These are phyloP conservation scores for Scopulariopsis brevicaulis DNA, from an alignment of 2,329 filamentous ascomycete genomes.

Conservation along the genomic window DNA sequence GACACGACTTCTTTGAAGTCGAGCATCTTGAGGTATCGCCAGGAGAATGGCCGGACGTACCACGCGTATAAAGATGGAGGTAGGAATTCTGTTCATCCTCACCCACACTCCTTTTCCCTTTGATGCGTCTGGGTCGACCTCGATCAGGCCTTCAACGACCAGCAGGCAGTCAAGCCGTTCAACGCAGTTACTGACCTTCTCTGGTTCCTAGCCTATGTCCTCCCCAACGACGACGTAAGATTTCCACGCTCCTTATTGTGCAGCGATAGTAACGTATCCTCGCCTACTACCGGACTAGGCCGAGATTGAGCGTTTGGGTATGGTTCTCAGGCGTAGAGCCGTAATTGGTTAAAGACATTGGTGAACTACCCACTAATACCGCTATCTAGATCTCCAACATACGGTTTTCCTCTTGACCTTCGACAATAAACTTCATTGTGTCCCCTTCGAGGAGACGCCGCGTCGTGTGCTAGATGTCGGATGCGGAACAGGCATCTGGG, in stretches of 20 bases:
- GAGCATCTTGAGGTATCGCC: constrained; percentile 12
- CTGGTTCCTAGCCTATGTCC: not conserved
- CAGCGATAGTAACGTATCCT: no score
- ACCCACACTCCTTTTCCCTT: no score
- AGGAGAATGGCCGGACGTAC: constrained; percentile 16
- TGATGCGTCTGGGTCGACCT: no score
- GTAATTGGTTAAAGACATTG: not conserved
- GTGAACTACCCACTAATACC: not conserved
- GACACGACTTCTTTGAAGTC: constrained; percentile 11
- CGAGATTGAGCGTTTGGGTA: constrained; percentile 13
- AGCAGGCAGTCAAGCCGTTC: not conserved
- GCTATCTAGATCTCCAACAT: constrained; percentile 14
- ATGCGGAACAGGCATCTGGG: constrained; percentile 20
- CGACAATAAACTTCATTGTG: constrained; percentile 11
- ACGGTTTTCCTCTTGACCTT: constrained; percentile 14
- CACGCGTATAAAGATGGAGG: constrained; percentile 16
- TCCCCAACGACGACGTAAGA: constrained; percentile 3
- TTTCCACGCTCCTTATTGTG: not conserved
- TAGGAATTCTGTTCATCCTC: no score
- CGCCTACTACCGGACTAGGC: not conserved
- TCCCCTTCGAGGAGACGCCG: constrained; percentile 6
- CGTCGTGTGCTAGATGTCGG: constrained; percentile 17
- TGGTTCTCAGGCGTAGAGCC: not conserved
- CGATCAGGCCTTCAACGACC: no score
- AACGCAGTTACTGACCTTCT: not conserved